Conservation (phyloP, 1,284 basidiomycete genomes). For the Farysia itapuensis region DNA sequence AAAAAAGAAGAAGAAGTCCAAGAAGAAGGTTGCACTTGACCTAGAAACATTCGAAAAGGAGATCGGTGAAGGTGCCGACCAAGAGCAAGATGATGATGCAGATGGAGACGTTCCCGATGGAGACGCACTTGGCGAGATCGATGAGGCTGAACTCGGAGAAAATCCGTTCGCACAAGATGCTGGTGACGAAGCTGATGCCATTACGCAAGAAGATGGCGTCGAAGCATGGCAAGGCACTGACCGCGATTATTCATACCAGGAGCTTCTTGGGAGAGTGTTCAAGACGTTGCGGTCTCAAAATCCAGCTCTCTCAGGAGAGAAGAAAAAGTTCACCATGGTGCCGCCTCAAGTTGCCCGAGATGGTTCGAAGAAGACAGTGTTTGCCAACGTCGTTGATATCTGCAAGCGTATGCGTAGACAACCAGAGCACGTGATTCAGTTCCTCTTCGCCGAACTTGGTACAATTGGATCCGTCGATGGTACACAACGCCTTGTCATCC, state of each 20-base stretch:
- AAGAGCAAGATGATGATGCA: conserved; percentile 60
- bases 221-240: conserved; percentile 80
- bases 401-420: conserved; percentile 98
- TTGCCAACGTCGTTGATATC: conserved; percentile 94
- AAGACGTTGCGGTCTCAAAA: conserved; percentile 87
- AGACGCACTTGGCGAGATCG: conserved; percentile 66
- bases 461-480: conserved; percentile 95
- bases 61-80: conserved; percentile 59
- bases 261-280: conserved; percentile 94
- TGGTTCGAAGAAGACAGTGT: conserved; percentile 93
- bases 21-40: conserved; percentile 59
- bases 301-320: conserved; percentile 73
- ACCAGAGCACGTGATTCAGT: conserved; percentile 98
- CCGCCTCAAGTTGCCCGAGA: conserved; percentile 94
- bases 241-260: conserved; percentile 90
- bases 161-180: conserved; percentile 48
- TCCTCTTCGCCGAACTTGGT: conserved; percentile 97
- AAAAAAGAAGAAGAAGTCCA: conserved; percentile 64
- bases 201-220: conserved; percentile 22
- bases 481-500: conserved; percentile 88
- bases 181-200: conserved; percentile 22
- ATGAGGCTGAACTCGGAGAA: conserved; percentile 52
- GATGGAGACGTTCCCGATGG: conserved; percentile 62
- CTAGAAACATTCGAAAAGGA: conserved; percentile 61
- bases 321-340: conserved; percentile 94